Conservation (phyloP, 352 stramenopile species). For the Globisporangium parvum region DNA sequence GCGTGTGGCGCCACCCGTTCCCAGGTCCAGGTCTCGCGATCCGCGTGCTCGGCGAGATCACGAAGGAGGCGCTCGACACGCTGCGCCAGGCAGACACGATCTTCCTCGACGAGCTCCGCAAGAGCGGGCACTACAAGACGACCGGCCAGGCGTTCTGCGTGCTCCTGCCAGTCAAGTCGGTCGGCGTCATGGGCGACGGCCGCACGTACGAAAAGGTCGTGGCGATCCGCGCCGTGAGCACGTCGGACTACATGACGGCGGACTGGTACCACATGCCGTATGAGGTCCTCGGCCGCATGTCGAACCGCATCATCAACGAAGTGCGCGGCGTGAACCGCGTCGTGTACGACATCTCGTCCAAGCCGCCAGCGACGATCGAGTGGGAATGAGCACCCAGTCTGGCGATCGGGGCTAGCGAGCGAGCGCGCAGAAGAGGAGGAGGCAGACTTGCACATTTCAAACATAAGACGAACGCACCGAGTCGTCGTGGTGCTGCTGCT, state of each 20-base stretch:
- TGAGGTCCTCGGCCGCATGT: constrained; percentile 96
- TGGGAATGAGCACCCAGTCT: constrained; percentile 88
- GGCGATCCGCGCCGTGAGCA: constrained; percentile 96
- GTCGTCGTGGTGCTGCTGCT: too few relatives aligned
- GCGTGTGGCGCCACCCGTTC: constrained; percentile 99
- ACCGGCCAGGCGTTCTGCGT: constrained; percentile 98
- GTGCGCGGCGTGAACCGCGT: constrained; percentile 97
- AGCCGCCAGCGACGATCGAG: constrained; percentile 99
- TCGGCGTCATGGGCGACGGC: constrained; percentile 98
- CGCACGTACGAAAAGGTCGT: constrained; percentile 96
- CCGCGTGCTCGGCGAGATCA: constrained; percentile 97
- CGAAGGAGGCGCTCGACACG: constrained; percentile 91
- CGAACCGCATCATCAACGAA: constrained; percentile 98
- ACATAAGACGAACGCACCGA: too few relatives aligned
- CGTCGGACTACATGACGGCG: constrained; percentile 99
- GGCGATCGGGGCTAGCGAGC: background rate
- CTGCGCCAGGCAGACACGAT: constrained; percentile 97
- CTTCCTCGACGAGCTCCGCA: constrained; percentile 96
- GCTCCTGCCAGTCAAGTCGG: constrained; percentile 95
- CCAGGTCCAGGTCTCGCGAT: constrained; percentile 98
- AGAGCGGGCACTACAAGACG: constrained; percentile 95
- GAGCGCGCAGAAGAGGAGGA: too few relatives aligned
- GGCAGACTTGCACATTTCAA: too few relatives aligned
- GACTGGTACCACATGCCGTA: constrained; percentile 99
- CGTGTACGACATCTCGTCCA: constrained; percentile 99